Percentiles rank a stretch among this genome's conserved stretches.
Evolutionary conservation across 2,329 filamentous ascomycete genomes (phyloP).

Genomic region (Lasiodiplodia sp.): DNA sequence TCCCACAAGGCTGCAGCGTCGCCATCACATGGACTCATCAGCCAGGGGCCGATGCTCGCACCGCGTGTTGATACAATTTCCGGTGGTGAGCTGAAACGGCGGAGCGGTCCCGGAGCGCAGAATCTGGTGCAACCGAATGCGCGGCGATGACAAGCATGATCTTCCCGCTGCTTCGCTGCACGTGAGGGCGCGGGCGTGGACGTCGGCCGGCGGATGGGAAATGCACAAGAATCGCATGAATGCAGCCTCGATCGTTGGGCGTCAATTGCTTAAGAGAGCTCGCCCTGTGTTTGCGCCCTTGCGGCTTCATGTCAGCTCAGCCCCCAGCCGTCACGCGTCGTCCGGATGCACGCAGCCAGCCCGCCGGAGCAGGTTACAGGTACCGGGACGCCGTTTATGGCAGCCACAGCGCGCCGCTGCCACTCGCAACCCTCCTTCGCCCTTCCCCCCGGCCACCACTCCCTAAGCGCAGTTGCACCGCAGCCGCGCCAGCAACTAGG

Average conservation of each 20-base stretch:
- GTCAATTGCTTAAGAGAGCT: conserved; percentile 18
- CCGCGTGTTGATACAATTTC: neutral
- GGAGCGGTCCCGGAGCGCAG: conserved; percentile 15
- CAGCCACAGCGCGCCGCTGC: conserved; percentile 16
- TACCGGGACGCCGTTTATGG: conserved; percentile 1
- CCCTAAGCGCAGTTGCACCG: conserved; percentile 18
- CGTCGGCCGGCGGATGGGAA: conserved; percentile 15
- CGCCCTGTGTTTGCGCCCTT: conserved; percentile 17
- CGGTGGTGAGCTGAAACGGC: conserved; percentile 22
- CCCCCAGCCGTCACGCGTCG: conserved; percentile 7
- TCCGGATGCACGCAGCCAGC: conserved; percentile 4
- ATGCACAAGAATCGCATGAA: conserved; percentile 27
- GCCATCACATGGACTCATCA: conserved; percentile 26
- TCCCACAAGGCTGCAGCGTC: conserved; percentile 24
- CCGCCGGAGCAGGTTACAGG: conserved; percentile 1
- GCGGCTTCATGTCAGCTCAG: conserved; percentile 17
- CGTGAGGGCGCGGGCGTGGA: neutral
- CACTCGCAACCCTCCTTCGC: conserved; percentile 12
- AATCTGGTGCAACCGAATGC: conserved; percentile 27
- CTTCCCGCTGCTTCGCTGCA: conserved; percentile 12
- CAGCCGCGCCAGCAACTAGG: conserved; percentile 17
- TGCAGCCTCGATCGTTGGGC: conserved; percentile 28
- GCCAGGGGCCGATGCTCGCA: neutral
- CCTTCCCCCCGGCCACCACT: conserved; percentile 1
- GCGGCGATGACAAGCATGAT: conserved; percentile 26